A percentile compares a stretch with the other conserved stretches of the same genome.
phyloP scores from a whole-genome alignment of 116 monocot species.

The Phalaenopsis hybrid region DNA sequence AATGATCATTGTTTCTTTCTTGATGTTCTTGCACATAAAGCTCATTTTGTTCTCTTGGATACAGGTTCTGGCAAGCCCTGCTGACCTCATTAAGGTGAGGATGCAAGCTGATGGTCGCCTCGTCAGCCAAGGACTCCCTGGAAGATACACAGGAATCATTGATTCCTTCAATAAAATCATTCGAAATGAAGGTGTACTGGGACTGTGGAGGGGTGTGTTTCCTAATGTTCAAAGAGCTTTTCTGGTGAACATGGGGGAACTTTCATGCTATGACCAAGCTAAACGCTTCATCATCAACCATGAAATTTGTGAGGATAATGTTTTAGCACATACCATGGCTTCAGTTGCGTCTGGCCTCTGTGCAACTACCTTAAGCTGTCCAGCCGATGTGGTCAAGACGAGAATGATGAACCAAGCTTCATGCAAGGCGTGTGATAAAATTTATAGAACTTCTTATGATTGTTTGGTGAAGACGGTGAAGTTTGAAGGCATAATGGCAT shows the following conservation, averaged over 20 bases:
- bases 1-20: background rate
- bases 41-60: constrained; percentile 3
- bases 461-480: constrained; percentile 71
- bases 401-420: constrained; percentile 81
- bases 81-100: constrained; percentile 89
- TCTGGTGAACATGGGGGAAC: constrained; percentile 86
- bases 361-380: constrained; percentile 72
- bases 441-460: constrained; percentile 60
- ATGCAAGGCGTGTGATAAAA: constrained; percentile 7
- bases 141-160: constrained; percentile 46
- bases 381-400: constrained; percentile 87
- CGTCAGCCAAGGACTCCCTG: constrained; percentile 31
- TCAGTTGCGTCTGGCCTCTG: constrained; percentile 72
- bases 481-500: constrained; percentile 50
- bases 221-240: constrained; percentile 88
- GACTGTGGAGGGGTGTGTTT: constrained; percentile 71
- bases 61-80: constrained; percentile 76
- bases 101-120: constrained; percentile 80
- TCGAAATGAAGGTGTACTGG: constrained; percentile 46
- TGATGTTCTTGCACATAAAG: background rate
- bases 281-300: constrained; percentile 50
- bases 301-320: constrained; percentile 53
- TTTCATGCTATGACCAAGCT: constrained; percentile 79
- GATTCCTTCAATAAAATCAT: constrained; percentile 71
- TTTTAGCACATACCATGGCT: constrained; percentile 59